These are phyloP conservation scores for Rhynchosporium secalis DNA, from an alignment of 2,329 filamentous ascomycete species.

Conservation along the genomic window DNA sequence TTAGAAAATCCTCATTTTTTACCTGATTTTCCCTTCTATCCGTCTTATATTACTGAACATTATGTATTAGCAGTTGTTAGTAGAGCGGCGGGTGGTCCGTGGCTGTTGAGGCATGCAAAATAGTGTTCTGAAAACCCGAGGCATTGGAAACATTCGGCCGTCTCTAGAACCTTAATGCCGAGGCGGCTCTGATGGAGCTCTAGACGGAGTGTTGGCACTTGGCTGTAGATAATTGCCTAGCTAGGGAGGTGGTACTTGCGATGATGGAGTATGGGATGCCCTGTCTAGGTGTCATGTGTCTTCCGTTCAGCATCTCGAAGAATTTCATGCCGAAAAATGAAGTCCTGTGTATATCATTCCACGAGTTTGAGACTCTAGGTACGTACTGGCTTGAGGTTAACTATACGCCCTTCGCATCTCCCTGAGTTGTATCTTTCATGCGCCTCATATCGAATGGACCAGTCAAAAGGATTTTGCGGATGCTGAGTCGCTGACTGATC, in stretches of 20 bases:
- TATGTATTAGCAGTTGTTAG: no score
- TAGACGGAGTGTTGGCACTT: background rate
- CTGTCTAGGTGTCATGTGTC: background rate
- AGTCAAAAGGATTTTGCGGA: background rate
- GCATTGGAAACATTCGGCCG: no score
- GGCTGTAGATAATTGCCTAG: constrained; percentile 1
- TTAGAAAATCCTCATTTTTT: no score
- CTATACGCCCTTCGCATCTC: background rate
- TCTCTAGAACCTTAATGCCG: background rate
- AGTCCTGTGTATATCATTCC: background rate
- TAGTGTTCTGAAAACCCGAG: no score
- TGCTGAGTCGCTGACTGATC: background rate
- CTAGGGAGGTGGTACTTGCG: background rate
- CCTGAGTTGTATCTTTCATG: background rate
- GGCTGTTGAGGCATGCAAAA: no score
- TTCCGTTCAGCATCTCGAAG: background rate
- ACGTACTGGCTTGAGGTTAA: background rate
- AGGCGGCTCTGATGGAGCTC: background rate
- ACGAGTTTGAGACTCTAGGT: background rate
- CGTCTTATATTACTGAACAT: no score
- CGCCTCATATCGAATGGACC: background rate
- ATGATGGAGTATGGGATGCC: background rate
- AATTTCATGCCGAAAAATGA: background rate
- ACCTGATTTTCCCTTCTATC: no score
- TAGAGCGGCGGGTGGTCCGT: no score